Evolutionary conservation across 192 early-diverging fungal species (phyloP), one percentile per base, ranked within the genome.

Genomic region (Glomus cerebriforme): DNA sequence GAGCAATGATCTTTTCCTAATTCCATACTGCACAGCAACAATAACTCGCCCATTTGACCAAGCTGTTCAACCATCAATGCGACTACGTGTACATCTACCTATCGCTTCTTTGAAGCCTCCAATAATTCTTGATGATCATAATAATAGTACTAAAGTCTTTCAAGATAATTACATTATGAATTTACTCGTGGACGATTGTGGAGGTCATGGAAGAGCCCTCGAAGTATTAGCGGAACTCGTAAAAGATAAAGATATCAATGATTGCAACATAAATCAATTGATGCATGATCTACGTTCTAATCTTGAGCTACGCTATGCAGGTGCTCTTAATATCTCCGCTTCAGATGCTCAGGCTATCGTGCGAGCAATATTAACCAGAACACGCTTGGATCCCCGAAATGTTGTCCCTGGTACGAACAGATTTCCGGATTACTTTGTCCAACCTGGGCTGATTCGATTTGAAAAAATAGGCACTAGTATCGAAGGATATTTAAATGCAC

Each of bases 161-260:
- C 35, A 37, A 37, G 35, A 37, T 37, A 37, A 37, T 37, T 5
- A 67, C 35, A 78, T 80, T 43, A 79, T 81, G 17, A 83, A 77
- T 34, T 58, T 81, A 39, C 79, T 83, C 79, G 82, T 83, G 27
- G 24, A 34, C 49, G 82, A 83, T 59, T 83, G 82, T 75, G 79
- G 82, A 66, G 82, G 82, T 47, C 82, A 83, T 81, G 79, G 79
- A 75, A 80, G 82, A 66, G 82, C 77, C 19, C 79, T 83, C 3
- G 79, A 83, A 73, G 68, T 77, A 45, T 59, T 83, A 27, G 58
- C 47, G 63, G 31, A 72, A 27, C 32, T 71, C n/a, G 13, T 73
- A 43, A 15, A 2, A 37, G 58, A 43, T 12, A n/a, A 43, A 31
- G 37, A 63, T 29, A 70, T 79, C 29, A 47, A 63, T 32, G 63